phyloP scores from a whole-genome alignment of 176 grass and related monocot genomes.

The Lolium rigidum region DNA sequence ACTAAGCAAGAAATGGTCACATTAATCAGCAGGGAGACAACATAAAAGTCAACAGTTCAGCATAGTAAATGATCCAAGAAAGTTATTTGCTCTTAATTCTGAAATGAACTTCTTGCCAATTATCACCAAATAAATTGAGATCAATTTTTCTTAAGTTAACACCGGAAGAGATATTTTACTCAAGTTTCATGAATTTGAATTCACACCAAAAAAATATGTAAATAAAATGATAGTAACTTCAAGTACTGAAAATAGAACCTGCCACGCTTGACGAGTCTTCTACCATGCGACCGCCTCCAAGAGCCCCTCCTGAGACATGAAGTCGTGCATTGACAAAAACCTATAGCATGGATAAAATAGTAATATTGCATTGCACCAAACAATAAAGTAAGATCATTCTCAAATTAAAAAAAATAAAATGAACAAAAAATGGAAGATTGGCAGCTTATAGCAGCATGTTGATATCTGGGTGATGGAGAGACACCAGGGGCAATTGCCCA shows the following conservation, averaged over 20 bases:
- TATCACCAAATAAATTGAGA: conserved; percentile 19
- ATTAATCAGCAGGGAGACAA: neutral
- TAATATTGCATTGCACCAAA: conserved; percentile 41
- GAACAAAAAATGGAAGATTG: conserved; percentile 32
- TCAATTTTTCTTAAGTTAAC: neutral
- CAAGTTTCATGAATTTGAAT: neutral
- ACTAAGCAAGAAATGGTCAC: conserved; percentile 5
- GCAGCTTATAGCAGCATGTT: conserved; percentile 93
- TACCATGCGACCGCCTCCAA: conserved; percentile 98
- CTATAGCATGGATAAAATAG: conserved; percentile 52
- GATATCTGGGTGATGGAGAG: conserved; percentile 98
- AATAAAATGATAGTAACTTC: conserved; percentile 19
- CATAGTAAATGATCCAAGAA: conserved; percentile 16
- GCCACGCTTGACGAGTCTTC: conserved; percentile 95
- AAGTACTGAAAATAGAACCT: conserved; percentile 51
- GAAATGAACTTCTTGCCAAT: conserved; percentile 17
- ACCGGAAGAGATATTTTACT: neutral
- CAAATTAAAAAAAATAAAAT: too few species aligned
- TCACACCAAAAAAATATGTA: neutral
- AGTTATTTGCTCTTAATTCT: neutral
- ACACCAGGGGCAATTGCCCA: conserved; percentile 99
- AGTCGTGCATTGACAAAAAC: conserved; percentile 99
- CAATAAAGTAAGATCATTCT: conserved; percentile 17
- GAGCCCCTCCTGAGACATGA: conserved; percentile 99
- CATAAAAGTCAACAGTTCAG: neutral